Conservation (phyloP, 148 eudicot species). For the Selenicereus undatus region DNA sequence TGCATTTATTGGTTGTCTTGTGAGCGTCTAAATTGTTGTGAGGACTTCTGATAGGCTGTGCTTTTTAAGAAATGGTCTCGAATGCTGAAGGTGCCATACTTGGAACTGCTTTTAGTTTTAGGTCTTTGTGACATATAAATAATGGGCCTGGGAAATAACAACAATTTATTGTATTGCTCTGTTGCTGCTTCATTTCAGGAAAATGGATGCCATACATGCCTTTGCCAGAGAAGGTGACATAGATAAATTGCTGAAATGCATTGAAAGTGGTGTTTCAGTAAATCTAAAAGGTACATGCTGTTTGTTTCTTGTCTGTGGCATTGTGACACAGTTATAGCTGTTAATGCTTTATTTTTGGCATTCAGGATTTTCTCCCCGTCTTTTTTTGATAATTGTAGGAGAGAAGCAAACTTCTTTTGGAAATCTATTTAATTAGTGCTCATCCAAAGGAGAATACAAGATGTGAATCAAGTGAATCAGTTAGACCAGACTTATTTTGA, state of each 20-base stretch:
- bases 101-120: neutral
- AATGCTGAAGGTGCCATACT: neutral
- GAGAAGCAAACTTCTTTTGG: neutral
- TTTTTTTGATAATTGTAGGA: neutral
- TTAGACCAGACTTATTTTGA: too few species aligned
- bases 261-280: constrained; percentile 64
- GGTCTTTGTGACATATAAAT: neutral
- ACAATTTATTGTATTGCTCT: neutral
- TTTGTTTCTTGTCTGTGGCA: neutral
- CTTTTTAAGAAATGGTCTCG: neutral
- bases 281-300: constrained; percentile 58
- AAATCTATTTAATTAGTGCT: neutral
- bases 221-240: constrained; percentile 94
- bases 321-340: neutral
- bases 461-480: neutral
- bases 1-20: neutral
- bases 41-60: neutral
- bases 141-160: neutral
- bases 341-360: neutral
- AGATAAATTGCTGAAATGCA: constrained; percentile 68
- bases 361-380: too few species aligned
- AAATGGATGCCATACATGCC: constrained; percentile 85
- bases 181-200: constrained; percentile 36
- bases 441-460: neutral
- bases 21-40: neutral